A percentile compares a stretch with the other conserved stretches of the same genome.
Evolutionary conservation across 352 stramenopile species (phyloP).

Genomic region (Globisporangium nodosum): DNA sequence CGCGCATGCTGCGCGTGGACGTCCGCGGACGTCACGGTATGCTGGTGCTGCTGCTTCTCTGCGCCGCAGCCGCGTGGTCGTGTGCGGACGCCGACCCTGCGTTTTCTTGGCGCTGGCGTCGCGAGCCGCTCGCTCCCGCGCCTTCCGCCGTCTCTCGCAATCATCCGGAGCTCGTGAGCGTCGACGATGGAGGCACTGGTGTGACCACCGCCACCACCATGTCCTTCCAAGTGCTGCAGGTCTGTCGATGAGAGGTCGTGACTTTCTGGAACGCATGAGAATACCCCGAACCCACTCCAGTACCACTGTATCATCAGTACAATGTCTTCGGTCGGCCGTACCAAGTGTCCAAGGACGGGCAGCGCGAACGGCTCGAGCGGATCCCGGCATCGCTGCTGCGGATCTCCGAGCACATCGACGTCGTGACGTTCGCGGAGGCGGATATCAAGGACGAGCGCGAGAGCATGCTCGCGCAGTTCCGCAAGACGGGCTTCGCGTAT

Average conservation of each 20-base stretch:
- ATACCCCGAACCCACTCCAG: no score
- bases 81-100: no score
- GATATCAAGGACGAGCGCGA: slow-evolving; percentile 45
- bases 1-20: no score
- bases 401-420: slow-evolving; percentile 52
- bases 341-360: slow-evolving; percentile 67
- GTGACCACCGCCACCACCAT: slow-evolving; percentile 15
- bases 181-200: neutral
- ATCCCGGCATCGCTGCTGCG: slow-evolving; percentile 45
- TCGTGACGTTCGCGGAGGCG: slow-evolving; percentile 74
- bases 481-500: slow-evolving; percentile 43
- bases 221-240: slow-evolving; percentile 57
- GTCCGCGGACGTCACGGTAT: no score
- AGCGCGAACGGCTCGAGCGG: slow-evolving; percentile 52
- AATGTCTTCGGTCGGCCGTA: slow-evolving; percentile 74
- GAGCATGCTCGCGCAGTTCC: slow-evolving; percentile 60
- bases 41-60: neutral
- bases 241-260: slow-evolving; percentile 5
- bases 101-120: neutral
- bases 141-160: neutral
- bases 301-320: slow-evolving; percentile 37
- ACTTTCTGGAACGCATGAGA: no score
- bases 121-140: neutral
- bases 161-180: neutral
- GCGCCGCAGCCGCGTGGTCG: no score